These are phyloP conservation scores for Odontarrhena argentea DNA, from an alignment of 345 rosid genomes.

Conservation along the genomic window DNA sequence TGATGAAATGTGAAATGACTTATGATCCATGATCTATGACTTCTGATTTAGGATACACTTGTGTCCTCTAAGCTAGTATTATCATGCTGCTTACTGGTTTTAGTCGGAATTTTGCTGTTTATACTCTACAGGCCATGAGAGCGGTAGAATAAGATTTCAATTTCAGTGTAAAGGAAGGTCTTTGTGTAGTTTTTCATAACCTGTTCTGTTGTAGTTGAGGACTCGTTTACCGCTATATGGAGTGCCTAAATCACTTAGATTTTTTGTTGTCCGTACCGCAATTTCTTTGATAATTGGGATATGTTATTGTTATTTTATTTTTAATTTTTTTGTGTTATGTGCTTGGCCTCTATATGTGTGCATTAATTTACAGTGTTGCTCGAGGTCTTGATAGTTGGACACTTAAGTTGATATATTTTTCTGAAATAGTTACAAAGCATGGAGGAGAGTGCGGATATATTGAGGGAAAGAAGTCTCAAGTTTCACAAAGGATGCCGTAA, in stretches of 20 bases:
- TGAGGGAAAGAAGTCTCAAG: conserved; percentile 90
- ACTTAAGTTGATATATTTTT: conserved; percentile 9
- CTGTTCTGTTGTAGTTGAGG: conserved; percentile 17
- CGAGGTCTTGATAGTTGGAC: background rate
- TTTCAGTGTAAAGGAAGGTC: conserved; percentile 15
- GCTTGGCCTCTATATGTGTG: background rate
- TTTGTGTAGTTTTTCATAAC: background rate
- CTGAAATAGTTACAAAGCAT: conserved; percentile 74
- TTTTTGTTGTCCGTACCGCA: background rate
- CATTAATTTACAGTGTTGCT: conserved; percentile 6
- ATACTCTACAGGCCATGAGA: background rate
- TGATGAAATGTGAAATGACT: conserved; percentile 7
- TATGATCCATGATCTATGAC: conserved; percentile 21
- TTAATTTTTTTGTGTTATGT: background rate
- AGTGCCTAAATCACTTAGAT: background rate
- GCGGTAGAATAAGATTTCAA: background rate
- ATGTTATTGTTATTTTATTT: background rate
- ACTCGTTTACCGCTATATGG: background rate
- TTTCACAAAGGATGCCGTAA: conserved; percentile 97
- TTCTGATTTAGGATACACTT: conserved; percentile 3
- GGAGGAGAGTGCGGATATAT: conserved; percentile 87
- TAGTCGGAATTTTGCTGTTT: background rate
- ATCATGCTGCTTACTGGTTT: conserved; percentile 10
- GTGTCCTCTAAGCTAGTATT: conserved; percentile 14
- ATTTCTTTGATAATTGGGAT: background rate